A percentile compares a stretch with the other conserved stretches of the same genome.
These are phyloP conservation scores for Podospora tetraspora DNA, from an alignment of 495 filamentous ascomycete species.

Conservation along the genomic window DNA sequence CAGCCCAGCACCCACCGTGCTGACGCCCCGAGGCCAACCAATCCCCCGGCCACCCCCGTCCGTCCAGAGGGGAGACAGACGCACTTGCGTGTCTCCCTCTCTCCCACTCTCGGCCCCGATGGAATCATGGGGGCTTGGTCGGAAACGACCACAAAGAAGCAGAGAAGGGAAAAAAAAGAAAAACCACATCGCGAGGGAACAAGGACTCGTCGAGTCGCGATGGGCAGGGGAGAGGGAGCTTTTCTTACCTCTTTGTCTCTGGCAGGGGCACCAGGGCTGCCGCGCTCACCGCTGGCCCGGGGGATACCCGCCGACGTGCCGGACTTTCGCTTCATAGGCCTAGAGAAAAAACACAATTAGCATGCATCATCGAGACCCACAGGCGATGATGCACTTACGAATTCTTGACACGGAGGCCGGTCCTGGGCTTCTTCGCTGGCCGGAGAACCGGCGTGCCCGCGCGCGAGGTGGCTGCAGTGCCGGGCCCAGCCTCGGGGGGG, in stretches of 20 bases:
- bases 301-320: conserved; percentile 48
- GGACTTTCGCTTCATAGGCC: conserved; percentile 52
- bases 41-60: conserved; percentile 1
- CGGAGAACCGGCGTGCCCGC: conserved; percentile 52
- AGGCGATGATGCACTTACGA: conserved; percentile 52
- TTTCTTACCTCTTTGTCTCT: conserved; percentile 39
- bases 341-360: conserved; percentile 19
- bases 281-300: conserved; percentile 46
- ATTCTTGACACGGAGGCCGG: conserved; percentile 58
- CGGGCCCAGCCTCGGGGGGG: conserved; percentile 32
- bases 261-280: conserved; percentile 40
- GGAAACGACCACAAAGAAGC: not conserved
- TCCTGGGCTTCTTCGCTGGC: conserved; percentile 51
- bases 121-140: not conserved
- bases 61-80: conserved; percentile 6
- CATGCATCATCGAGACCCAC: not conserved
- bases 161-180: conserved; percentile 6
- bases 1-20: not conserved
- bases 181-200: not conserved
- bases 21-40: conserved; percentile 3
- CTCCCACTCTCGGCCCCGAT: conserved; percentile 2
- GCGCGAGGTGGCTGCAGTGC: conserved; percentile 46
- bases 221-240: not conserved
- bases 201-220: not conserved
- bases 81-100: conserved; percentile 9